These are phyloP conservation scores for Capronia americana DNA, from an alignment of 2,329 filamentous ascomycete species.

Conservation along the genomic window DNA sequence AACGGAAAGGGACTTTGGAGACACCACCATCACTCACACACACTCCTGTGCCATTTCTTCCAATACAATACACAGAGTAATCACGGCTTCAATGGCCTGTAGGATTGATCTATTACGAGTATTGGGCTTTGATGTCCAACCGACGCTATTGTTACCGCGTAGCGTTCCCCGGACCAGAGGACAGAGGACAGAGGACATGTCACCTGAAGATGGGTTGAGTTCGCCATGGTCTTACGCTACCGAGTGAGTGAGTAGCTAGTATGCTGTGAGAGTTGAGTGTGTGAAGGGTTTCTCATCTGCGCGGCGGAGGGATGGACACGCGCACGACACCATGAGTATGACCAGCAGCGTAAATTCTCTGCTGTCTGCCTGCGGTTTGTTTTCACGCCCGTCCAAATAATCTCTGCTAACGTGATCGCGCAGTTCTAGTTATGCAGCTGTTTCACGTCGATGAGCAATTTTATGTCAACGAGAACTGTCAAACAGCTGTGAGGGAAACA, in stretches of 20 bases:
- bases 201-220: not conserved
- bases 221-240: not conserved
- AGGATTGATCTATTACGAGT: not conserved
- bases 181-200: not conserved
- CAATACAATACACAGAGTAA: no score
- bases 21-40: no score
- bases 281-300: not conserved
- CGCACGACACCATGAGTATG: not conserved
- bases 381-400: not conserved
- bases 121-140: not conserved
- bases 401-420: not conserved
- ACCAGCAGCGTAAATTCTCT: not conserved
- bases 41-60: no score
- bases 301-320: not conserved
- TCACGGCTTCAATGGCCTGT: no score
- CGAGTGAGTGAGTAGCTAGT: not conserved
- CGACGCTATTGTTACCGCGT: not conserved
- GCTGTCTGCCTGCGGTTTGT: not conserved
- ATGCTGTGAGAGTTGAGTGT: not conserved
- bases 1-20: no score
- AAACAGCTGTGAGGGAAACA: not conserved
- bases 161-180: not conserved
- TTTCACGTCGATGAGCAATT: not conserved
- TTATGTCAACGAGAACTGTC: not conserved
- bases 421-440: not conserved